Percentiles rank a stretch among this genome's conserved stretches.
phyloP scores from a whole-genome alignment of 2,329 filamentous ascomycete genomes.

The Didymosphaeria variabile region DNA sequence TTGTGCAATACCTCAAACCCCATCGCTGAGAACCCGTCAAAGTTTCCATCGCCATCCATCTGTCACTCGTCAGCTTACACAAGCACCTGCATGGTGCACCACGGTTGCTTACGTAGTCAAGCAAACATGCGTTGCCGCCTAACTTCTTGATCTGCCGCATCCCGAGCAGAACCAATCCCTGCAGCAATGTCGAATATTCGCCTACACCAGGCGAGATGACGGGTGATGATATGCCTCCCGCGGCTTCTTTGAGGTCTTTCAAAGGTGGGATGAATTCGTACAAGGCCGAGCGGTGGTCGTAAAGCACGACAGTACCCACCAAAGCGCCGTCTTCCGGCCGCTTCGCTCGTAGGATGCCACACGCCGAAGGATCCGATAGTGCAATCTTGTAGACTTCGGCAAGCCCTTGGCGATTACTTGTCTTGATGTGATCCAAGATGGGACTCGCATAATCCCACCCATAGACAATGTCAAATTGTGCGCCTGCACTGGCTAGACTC shows the following conservation, averaged over 20 bases:
- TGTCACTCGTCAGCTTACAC: slow-evolving; percentile 50
- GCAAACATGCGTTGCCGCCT: slow-evolving; percentile 74
- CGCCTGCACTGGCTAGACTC: slow-evolving; percentile 74
- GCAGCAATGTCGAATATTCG: slow-evolving; percentile 75
- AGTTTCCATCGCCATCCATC: slow-evolving; percentile 76
- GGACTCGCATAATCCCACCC: slow-evolving; percentile 78
- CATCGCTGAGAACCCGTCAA: slow-evolving; percentile 78
- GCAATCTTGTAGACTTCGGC: slow-evolving; percentile 82
- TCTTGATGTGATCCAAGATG: slow-evolving; percentile 77
- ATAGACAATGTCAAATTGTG: slow-evolving; percentile 84
- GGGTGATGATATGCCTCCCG: slow-evolving; percentile 82
- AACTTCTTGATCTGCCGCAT: slow-evolving; percentile 84
- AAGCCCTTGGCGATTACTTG: slow-evolving; percentile 78
- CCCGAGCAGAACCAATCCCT: slow-evolving; percentile 81
- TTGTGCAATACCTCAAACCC: slow-evolving; percentile 81
- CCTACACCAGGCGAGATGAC: slow-evolving; percentile 74
- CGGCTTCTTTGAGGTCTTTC: slow-evolving; percentile 65
- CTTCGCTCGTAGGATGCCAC: slow-evolving; percentile 85
- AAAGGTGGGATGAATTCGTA: slow-evolving; percentile 75
- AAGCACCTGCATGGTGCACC: neutral
- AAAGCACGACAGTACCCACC: slow-evolving; percentile 81
- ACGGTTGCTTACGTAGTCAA: slow-evolving; percentile 76
- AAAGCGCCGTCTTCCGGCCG: slow-evolving; percentile 71
- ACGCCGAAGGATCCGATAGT: slow-evolving; percentile 73
- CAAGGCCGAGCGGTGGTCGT: slow-evolving; percentile 73